Base-by-base conservation (phyloP, 805 yeast species). In the Jamesozyma jinghongensis region DNA sequence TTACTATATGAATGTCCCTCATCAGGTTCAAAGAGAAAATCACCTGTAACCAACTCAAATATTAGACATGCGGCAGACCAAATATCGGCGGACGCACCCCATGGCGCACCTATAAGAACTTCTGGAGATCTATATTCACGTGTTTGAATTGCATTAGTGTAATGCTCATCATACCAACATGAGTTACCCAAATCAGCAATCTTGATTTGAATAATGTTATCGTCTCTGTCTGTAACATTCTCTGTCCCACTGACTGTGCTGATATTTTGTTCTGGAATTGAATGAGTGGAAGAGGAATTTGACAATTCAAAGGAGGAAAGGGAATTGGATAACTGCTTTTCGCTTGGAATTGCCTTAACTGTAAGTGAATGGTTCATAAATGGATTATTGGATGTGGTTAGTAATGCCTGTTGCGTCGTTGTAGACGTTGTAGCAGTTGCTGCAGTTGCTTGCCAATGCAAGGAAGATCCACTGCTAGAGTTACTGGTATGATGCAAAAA, bases 81-180 rank as follows among this genome's bases (percentile, higher is more conserved):
- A 36, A 90, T 73, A 63, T 92, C 98, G 1, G 94, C 81, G 40
- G 90, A 79, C 39, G 95, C 87, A 1, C 98, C 98, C 98, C 98
- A 92, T 26, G 75, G 70, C 8, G 83, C 74, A 0, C 94, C 92
- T 16, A 83, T 53, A 13, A 84, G 62, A 4, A 82, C 84, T 55
- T 90, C 98, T 1, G 97, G 97, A 0, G 96, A 76, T 34, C 98
- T 70, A 61, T 87, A 87, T 59, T 87, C 96, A 35, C 97, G 71
- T 1, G 97, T 87, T 62, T 87, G 96, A 46, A 87, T 85, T 47
- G 85, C 88, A 59, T 85, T 77, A 4, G 95, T 84, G 62, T 82
- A 85, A 58, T 87, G 96, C 38, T 75, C 75, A 54, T 77, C 73
- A 4, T 73, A 69, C 79, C 85, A 85, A 49, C 95, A 85, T 1